These are phyloP conservation scores for Raffaelea ambrosiae DNA, from an alignment of 2,329 filamentous ascomycete genomes.

Conservation along the genomic window DNA sequence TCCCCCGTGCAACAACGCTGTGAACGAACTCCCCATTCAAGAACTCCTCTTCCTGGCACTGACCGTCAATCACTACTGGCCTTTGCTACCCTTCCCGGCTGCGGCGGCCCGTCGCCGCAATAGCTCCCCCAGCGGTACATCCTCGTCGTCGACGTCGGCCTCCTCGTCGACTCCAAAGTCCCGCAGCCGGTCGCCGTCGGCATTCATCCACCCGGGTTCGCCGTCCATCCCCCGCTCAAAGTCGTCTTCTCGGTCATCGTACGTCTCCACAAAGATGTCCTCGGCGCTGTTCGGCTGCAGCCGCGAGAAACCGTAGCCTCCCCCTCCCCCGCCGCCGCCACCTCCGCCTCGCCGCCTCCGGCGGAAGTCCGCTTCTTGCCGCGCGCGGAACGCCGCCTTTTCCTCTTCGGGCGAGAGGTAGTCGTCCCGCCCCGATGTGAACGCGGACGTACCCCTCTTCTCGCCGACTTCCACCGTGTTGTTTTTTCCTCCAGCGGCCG, in stretches of 20 bases:
- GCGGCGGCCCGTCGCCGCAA: conserved; percentile 49
- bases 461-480: no score
- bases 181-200: conserved; percentile 63
- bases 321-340: conserved; percentile 3
- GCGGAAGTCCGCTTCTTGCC: conserved; percentile 39
- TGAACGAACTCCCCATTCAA: no score
- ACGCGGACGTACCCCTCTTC: no score
- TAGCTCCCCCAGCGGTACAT: conserved; percentile 63
- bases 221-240: conserved; percentile 29
- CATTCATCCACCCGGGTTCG: conserved; percentile 60
- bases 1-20: no score
- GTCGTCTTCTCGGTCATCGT: conserved; percentile 16
- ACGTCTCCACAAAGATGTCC: conserved; percentile 24
- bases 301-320: conserved; percentile 6
- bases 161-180: conserved; percentile 79
- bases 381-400: conserved; percentile 37
- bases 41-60: no score
- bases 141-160: conserved; percentile 42
- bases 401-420: conserved; percentile 30
- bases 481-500: no score
- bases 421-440: not conserved
- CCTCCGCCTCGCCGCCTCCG: conserved; percentile 19
- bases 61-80: conserved; percentile 10
- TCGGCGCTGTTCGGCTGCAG: conserved; percentile 42
- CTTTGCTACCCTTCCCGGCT: conserved; percentile 11